Conservation (phyloP, 305 asterid species). For the Fraxinus sp. region DNA sequence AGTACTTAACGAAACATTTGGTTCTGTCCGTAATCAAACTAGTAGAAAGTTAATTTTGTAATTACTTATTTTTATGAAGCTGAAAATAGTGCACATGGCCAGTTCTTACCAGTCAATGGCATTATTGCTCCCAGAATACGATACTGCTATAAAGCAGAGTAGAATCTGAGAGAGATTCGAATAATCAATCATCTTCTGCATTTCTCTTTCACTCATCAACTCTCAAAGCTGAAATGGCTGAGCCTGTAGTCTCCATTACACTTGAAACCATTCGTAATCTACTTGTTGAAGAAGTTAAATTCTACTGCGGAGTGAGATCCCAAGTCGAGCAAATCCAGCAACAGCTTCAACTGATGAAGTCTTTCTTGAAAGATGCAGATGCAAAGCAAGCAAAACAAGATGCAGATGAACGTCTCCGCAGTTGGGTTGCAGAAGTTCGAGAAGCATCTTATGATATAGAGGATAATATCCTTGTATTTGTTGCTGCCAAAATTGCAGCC, state of each 20-base stretch:
- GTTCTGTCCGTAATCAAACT: neutral
- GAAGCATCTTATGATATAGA: constrained; percentile 42
- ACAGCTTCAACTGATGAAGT: constrained; percentile 32
- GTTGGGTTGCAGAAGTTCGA: constrained; percentile 32
- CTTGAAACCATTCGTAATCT: constrained; percentile 25
- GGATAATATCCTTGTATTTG: constrained; percentile 29
- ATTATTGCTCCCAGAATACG: neutral
- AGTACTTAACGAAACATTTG: neutral
- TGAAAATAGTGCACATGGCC: neutral
- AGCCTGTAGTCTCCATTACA: constrained; percentile 32
- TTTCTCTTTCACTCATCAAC: neutral
- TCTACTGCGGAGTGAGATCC: constrained; percentile 28
- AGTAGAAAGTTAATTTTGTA: neutral
- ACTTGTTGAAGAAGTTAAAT: constrained; percentile 26
- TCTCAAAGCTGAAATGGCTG: constrained; percentile 27
- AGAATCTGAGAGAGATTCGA: neutral
- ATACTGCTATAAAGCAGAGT: too few relatives aligned
- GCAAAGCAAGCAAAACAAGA: neutral
- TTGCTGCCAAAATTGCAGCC: constrained; percentile 22
- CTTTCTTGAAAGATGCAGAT: constrained; percentile 37
- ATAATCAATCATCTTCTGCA: neutral
- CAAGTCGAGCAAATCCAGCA: constrained; percentile 29
- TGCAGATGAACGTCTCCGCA: constrained; percentile 18
- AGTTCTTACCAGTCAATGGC: neutral
- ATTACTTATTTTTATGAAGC: too few relatives aligned